Conservation (phyloP, 148 eudicot genomes). For the Chenopodium album region DNA sequence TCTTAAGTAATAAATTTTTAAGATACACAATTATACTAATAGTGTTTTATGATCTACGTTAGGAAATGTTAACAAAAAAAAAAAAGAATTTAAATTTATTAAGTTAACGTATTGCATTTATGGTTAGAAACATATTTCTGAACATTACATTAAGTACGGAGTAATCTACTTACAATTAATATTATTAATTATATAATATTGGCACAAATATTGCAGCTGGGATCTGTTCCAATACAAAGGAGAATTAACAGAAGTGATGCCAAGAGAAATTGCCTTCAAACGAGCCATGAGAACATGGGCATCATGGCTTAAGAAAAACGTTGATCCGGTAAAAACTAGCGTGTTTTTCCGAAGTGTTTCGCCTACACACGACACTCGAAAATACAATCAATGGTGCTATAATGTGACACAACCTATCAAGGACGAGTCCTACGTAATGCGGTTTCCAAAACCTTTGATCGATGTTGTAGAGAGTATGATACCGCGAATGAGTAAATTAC, state of each 20-base stretch:
- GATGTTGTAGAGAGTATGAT: constrained; percentile 29
- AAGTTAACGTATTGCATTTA: too few species aligned
- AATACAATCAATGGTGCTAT: constrained; percentile 21
- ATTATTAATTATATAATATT: too few species aligned
- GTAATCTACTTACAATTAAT: too few species aligned
- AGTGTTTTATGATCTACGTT: too few species aligned
- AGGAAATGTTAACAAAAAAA: too few species aligned
- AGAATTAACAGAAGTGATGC: constrained; percentile 27
- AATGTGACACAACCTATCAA: constrained; percentile 17
- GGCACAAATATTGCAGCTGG: constrained; percentile 39
- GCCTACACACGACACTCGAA: constrained; percentile 15
- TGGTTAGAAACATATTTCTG: too few species aligned
- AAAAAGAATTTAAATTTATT: too few species aligned
- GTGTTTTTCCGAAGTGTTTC: constrained; percentile 28
- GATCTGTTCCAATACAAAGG: constrained; percentile 33
- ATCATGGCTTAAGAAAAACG: constrained; percentile 6
- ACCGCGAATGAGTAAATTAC: neutral
- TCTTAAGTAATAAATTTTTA: too few species aligned
- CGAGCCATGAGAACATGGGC: constrained; percentile 52
- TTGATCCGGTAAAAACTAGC: constrained; percentile 3
- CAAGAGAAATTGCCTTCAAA: constrained; percentile 30
- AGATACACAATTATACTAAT: too few species aligned
- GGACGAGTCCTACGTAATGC: neutral
- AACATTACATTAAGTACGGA: too few species aligned
- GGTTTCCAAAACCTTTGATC: constrained; percentile 1